These are phyloP conservation scores for Metschnikowia aberdeeniae DNA, from an alignment of 805 yeast genomes.

Conservation along the genomic window DNA sequence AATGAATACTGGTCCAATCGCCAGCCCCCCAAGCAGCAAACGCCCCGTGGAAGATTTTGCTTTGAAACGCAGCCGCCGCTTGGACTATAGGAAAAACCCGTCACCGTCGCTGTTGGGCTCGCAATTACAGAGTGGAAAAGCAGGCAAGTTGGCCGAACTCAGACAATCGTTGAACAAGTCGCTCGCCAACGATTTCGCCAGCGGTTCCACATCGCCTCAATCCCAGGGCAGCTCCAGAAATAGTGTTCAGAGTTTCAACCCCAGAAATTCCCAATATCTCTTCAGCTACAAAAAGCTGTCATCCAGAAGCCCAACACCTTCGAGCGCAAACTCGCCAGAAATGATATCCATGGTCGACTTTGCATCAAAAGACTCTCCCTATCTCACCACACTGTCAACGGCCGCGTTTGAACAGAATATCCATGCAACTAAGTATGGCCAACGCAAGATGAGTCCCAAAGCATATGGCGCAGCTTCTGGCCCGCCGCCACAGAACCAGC, in stretches of 20 bases:
- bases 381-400: conserved; percentile 14
- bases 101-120: conserved; percentile 19
- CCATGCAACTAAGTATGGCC: conserved; percentile 12
- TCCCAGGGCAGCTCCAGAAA: background rate
- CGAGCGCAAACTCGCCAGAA: background rate
- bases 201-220: background rate
- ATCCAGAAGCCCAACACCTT: conserved; percentile 3
- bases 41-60: conserved; percentile 22
- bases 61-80: conserved; percentile 36
- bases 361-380: conserved; percentile 21
- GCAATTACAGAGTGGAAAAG: conserved; percentile 23
- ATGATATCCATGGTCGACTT: conserved; percentile 4
- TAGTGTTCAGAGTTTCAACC: conserved; percentile 17
- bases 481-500: conserved; percentile 1
- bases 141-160: conserved; percentile 24
- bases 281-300: conserved; percentile 29
- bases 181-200: background rate
- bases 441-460: conserved; percentile 11
- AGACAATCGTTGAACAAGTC: conserved; percentile 14
- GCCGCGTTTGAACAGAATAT: conserved; percentile 10
- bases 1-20: background rate
- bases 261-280: conserved; percentile 31
- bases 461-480: conserved; percentile 3
- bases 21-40: background rate
- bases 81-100: conserved; percentile 34